Percentiles rank a stretch among this genome's conserved stretches.
These are phyloP conservation scores for Aquilaria agallochum DNA, from an alignment of 441 rosid genomes.

Conservation along the genomic window DNA sequence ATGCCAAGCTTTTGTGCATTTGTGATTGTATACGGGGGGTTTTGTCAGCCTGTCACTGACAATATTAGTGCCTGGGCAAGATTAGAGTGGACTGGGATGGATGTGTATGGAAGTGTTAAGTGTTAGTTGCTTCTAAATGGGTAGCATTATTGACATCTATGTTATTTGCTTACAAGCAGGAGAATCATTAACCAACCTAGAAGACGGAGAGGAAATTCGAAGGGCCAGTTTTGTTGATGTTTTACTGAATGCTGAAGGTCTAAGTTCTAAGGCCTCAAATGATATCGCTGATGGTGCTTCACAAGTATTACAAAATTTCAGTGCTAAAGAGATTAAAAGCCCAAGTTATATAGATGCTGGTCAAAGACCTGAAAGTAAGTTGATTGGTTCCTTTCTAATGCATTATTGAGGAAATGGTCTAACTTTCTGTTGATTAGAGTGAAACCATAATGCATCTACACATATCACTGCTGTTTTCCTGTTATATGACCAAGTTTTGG, in stretches of 20 bases:
- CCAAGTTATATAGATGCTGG: conserved; percentile 23
- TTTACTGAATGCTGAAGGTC: conserved; percentile 46
- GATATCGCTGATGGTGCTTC: conserved; percentile 25
- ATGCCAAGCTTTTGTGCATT: too few species aligned
- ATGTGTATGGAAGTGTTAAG: conserved; percentile 1
- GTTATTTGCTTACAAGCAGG: conserved; percentile 34
- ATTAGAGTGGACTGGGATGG: not conserved
- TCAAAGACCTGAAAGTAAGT: conserved; percentile 46
- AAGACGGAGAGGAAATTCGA: conserved; percentile 57
- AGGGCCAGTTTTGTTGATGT: conserved; percentile 77
- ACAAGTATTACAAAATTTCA: conserved; percentile 24
- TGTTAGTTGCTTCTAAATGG: conserved; percentile 3
- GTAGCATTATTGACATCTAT: conserved; percentile 5
- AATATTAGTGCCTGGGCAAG: too few species aligned
- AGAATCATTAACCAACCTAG: conserved; percentile 40
- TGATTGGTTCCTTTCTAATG: conserved; percentile 8
- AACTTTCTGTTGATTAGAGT: not conserved
- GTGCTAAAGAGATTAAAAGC: conserved; percentile 30
- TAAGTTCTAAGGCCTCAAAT: conserved; percentile 22
- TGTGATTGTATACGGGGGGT: too few species aligned
- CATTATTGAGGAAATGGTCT: conserved; percentile 6
- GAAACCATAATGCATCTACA: too few species aligned
- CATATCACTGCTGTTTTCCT: too few species aligned
- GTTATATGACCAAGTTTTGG: too few species aligned
- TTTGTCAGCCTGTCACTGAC: too few species aligned